These are phyloP conservation scores for Ramaria sp. DNA, from an alignment of 768 basidiomycete species.

Conservation along the genomic window DNA sequence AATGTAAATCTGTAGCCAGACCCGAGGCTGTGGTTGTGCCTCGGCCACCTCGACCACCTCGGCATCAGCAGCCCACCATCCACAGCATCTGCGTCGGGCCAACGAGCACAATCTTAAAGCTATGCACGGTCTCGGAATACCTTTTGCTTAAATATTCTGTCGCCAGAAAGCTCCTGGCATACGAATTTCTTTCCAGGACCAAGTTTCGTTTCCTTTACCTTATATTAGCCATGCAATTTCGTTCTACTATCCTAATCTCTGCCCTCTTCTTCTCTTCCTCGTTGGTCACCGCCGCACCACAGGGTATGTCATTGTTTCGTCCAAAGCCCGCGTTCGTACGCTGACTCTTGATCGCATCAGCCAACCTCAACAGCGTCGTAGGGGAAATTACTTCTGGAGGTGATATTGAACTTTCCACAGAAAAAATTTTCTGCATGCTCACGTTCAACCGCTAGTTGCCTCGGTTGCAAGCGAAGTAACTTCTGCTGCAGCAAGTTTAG, in stretches of 20 bases:
- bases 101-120: too few species aligned
- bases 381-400: constrained; percentile 1
- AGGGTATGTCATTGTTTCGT: not conserved
- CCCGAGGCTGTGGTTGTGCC: too few species aligned
- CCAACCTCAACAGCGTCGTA: not conserved
- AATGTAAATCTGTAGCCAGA: too few species aligned
- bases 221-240: not conserved
- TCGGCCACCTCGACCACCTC: too few species aligned
- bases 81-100: too few species aligned
- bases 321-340: not conserved
- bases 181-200: not conserved
- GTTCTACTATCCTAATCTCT: not conserved
- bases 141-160: too few species aligned
- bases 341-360: not conserved
- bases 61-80: too few species aligned
- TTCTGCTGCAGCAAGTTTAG: not conserved
- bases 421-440: not conserved
- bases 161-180: not conserved
- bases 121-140: too few species aligned
- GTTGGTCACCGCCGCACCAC: not conserved
- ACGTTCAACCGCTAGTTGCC: not conserved
- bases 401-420: not conserved
- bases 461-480: not conserved
- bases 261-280: not conserved
- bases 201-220: not conserved